These are phyloP conservation scores for Fusarium sp. DNA, from an alignment of 2,329 filamentous ascomycete genomes.

Conservation along the genomic window DNA sequence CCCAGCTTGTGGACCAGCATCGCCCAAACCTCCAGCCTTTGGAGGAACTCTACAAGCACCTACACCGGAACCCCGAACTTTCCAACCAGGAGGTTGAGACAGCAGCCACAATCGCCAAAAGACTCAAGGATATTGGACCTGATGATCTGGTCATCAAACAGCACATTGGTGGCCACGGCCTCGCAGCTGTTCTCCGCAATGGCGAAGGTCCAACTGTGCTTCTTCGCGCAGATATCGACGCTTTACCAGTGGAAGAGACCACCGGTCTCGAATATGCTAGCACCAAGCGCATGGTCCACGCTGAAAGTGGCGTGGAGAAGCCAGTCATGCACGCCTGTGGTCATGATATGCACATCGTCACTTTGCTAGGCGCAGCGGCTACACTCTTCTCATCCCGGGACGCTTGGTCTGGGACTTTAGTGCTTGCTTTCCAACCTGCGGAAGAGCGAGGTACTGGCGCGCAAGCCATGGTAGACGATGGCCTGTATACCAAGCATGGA, in stretches of 20 bases:
- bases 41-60: conserved; percentile 63
- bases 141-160: conserved; percentile 56
- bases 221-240: conserved; percentile 74
- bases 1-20: conserved; percentile 13
- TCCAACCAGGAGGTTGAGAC: conserved; percentile 69
- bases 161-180: conserved; percentile 69
- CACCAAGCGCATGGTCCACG: conserved; percentile 8
- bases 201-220: conserved; percentile 68
- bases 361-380: conserved; percentile 67
- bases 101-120: conserved; percentile 59
- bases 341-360: conserved; percentile 74
- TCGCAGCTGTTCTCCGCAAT: conserved; percentile 69
- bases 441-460: conserved; percentile 76
- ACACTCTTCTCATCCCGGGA: conserved; percentile 60
- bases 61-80: conserved; percentile 71
- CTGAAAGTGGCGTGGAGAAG: conserved; percentile 46
- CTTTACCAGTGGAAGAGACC: conserved; percentile 68
- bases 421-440: conserved; percentile 75
- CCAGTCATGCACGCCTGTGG: conserved; percentile 78
- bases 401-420: conserved; percentile 72
- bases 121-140: conserved; percentile 50
- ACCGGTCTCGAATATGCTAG: conserved; percentile 70
- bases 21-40: conserved; percentile 7
- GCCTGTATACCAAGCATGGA: conserved; percentile 47
- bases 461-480: conserved; percentile 56